Evolutionary conservation across 306 rosid genomes (phyloP).

Genomic region (Malus sieversii): DNA sequence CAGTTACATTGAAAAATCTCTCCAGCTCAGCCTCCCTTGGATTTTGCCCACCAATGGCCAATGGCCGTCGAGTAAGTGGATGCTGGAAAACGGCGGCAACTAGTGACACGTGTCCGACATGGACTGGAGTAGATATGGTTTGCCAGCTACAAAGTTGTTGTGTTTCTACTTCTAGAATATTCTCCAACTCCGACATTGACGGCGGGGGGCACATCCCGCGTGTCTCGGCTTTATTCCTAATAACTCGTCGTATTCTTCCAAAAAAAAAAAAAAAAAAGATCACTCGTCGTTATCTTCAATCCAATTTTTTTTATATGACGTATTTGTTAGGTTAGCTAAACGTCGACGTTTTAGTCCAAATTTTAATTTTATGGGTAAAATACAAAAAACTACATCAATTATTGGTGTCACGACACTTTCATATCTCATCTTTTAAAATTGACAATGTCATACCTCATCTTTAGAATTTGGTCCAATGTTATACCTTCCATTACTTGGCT

Average conservation of each 20-base stretch:
- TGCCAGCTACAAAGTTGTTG: slow-evolving; percentile 16
- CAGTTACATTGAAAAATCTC: too few relatives aligned
- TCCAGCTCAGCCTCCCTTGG: background rate
- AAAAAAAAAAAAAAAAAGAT: background rate
- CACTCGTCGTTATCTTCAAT: background rate
- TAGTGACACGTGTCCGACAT: background rate
- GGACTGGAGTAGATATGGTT: background rate
- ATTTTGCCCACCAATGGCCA: too few relatives aligned
- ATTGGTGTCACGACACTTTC: too few relatives aligned
- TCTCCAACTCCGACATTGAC: background rate
- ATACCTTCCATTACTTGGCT: too few relatives aligned
- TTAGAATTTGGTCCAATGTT: too few relatives aligned
- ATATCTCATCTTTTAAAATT: too few relatives aligned
- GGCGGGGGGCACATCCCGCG: background rate
- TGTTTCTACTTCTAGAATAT: background rate
- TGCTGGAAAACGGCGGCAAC: too few relatives aligned
- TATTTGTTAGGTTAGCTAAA: background rate
- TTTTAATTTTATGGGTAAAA: too few relatives aligned
- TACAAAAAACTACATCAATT: too few relatives aligned
- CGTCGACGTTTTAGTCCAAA: background rate
- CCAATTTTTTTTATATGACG: background rate
- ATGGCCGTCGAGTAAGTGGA: too few relatives aligned
- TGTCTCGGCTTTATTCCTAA: background rate
- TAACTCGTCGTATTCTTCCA: too few relatives aligned
- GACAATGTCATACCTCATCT: too few relatives aligned